Conservation (phyloP, 2,329 filamentous ascomycete species). For the Dactylonectria macrodidyma region DNA sequence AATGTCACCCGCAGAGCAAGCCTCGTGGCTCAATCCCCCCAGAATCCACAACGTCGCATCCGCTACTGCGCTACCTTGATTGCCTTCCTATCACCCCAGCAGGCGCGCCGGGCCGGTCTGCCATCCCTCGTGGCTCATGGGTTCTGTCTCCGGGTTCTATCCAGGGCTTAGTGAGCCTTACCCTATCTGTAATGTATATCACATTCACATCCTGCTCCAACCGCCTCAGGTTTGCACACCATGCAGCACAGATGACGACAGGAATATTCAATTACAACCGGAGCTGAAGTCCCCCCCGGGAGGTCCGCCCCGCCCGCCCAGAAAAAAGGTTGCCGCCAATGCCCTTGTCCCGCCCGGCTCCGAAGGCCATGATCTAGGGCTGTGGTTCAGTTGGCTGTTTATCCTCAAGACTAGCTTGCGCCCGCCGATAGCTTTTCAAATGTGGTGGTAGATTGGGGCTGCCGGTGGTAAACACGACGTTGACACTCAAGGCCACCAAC, state of each 20-base stretch:
- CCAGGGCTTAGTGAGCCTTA: neutral
- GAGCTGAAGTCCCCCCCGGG: neutral
- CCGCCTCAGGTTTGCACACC: neutral
- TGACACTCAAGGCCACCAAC: neutral
- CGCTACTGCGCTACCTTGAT: slow-evolving; percentile 5
- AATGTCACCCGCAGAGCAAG: slow-evolving; percentile 13
- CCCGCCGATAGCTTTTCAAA: neutral
- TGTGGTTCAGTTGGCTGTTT: neutral
- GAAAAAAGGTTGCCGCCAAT: neutral
- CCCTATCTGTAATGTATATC: neutral
- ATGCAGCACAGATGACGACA: slow-evolving; percentile 1
- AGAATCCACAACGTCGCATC: slow-evolving; percentile 16
- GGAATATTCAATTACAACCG: neutral
- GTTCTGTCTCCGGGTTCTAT: neutral
- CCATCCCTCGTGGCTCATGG: slow-evolving; percentile 11
- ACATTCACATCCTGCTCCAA: neutral
- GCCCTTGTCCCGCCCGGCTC: neutral
- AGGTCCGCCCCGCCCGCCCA: neutral
- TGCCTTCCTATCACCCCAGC: neutral
- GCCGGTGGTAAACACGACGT: neutral
- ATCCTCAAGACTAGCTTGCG: neutral
- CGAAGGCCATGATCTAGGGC: neutral
- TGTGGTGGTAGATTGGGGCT: neutral
- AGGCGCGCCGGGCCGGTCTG: slow-evolving; percentile 27
- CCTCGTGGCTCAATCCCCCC: slow-evolving; percentile 25